Base-by-base conservation (phyloP, 495 filamentous ascomycete species). In the Penicillium roqueforti region DNA sequence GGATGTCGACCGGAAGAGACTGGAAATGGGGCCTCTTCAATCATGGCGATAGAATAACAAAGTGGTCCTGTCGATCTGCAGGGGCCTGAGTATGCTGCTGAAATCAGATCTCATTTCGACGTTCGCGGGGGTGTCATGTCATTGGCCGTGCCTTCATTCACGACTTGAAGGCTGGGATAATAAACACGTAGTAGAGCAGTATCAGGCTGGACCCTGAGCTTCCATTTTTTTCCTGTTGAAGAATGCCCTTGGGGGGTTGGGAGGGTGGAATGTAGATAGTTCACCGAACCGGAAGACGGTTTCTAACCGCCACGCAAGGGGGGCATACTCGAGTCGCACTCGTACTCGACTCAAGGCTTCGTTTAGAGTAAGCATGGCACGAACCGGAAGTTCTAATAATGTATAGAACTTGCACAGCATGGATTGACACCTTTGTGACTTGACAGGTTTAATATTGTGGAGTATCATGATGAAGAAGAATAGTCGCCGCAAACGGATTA, bases 81-180 rank as follows among this genome's bases (percentile, higher is more conserved):
- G 63, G 63, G 58, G 53, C 41, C 29, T 44, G 45, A 31, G 53
- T 49, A 57, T 64, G 60, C 51, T 61, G 22, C 43, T 38, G 29
- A 44, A 14, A 11, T 39, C 31, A 32, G 37, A 25, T 44, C 38
- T 10, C 37, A 48, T 18, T 37, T 42, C 40, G 31, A 52, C 25
- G 20, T 5, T 36, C 19, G 23, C 36, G 11, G 39, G 29, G 28
- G 51, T 59, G 57, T 47, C 22, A 57, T 59, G 57, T 47, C 22
- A 57, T 46, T 44, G 32, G 22, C 22, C 36, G 36, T 44, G 16
- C 56, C 37, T 51, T 45, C 53, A 55, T 59, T 61, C 63, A 50
- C 44, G 54, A 31, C 23, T 14, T n/a, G 44, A 29, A 39, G 31
- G 2, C 6, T 16, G 47, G 36, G 39, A 36, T 49, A 47, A 52